These are phyloP conservation scores for Trapa bicornis DNA, from an alignment of 345 rosid species.

Conservation along the genomic window DNA sequence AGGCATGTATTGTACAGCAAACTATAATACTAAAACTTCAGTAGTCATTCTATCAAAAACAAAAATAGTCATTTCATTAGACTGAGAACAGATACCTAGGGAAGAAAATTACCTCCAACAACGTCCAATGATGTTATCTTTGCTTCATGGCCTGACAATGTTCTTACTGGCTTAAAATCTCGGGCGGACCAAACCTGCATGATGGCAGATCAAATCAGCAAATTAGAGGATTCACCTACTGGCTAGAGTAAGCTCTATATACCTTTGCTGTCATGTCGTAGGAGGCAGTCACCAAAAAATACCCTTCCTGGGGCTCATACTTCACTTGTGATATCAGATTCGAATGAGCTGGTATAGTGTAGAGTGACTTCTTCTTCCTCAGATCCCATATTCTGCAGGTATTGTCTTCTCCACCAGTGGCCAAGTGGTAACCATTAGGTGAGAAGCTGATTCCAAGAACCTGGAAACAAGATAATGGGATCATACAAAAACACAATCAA, in stretches of 20 bases:
- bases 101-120: conserved; percentile 28
- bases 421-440: conserved; percentile 93
- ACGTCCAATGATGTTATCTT: conserved; percentile 66
- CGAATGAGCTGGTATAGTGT: conserved; percentile 82
- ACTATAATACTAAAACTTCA: background rate
- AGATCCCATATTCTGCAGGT: conserved; percentile 94
- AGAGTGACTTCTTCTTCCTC: conserved; percentile 73
- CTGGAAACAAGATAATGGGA: conserved; percentile 26
- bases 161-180: conserved; percentile 76
- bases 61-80: background rate
- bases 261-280: conserved; percentile 94
- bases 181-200: conserved; percentile 84
- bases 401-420: conserved; percentile 93
- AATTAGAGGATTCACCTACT: background rate
- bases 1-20: background rate
- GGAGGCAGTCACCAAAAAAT: conserved; percentile 77
- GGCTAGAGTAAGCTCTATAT: conserved; percentile 6
- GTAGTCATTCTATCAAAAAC: background rate
- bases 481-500: background rate
- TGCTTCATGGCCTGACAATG: conserved; percentile 72
- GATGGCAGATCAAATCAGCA: conserved; percentile 2
- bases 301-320: conserved; percentile 96
- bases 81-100: background rate
- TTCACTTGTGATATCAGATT: conserved; percentile 86
- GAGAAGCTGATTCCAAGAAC: conserved; percentile 76